phyloP scores from a whole-genome alignment of 371 early-diverging fungal species.

The Capillidium heterosporum region DNA sequence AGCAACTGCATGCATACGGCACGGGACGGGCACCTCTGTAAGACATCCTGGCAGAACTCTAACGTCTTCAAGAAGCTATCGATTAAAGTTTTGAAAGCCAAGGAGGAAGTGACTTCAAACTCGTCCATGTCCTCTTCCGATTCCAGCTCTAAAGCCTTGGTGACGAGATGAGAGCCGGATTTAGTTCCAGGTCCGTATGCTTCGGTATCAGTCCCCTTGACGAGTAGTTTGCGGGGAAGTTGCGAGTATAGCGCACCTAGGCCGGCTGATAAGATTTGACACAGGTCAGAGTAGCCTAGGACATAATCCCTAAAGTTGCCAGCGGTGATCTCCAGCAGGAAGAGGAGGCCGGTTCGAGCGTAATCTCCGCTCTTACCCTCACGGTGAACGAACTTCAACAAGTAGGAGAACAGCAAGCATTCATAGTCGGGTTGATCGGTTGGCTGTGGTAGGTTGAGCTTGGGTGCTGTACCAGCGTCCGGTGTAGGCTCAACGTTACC shows the following conservation, averaged over 20 bases:
- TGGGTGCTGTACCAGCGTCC: slow-evolving; percentile 4
- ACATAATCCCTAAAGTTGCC: slow-evolving; percentile 62
- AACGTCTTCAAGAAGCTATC: slow-evolving; percentile 59
- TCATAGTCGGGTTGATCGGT: slow-evolving; percentile 40
- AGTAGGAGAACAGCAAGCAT: slow-evolving; percentile 69
- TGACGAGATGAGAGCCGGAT: slow-evolving; percentile 23
- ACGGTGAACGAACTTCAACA: slow-evolving; percentile 66
- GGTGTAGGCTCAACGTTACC: slow-evolving; percentile 1
- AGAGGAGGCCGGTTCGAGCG: slow-evolving; percentile 74
- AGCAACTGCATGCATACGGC: slow-evolving; percentile 42
- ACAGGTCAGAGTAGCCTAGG: slow-evolving; percentile 52
- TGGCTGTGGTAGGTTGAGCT: background rate
- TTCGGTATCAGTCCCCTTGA: slow-evolving; percentile 19
- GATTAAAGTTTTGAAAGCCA: slow-evolving; percentile 49
- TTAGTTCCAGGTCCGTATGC: slow-evolving; percentile 19
- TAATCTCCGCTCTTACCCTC: slow-evolving; percentile 79
- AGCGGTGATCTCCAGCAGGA: slow-evolving; percentile 67
- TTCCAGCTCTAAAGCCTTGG: slow-evolving; percentile 12
- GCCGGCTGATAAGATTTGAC: slow-evolving; percentile 63
- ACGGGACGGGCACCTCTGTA: slow-evolving; percentile 57
- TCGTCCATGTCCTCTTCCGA: slow-evolving; percentile 11
- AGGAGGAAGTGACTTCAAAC: slow-evolving; percentile 28
- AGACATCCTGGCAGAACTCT: slow-evolving; percentile 68
- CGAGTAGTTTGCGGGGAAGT: slow-evolving; percentile 59
- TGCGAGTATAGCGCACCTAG: slow-evolving; percentile 83